These are phyloP conservation scores for Quercus wislizeni DNA, from an alignment of 306 rosid species.

Conservation along the genomic window DNA sequence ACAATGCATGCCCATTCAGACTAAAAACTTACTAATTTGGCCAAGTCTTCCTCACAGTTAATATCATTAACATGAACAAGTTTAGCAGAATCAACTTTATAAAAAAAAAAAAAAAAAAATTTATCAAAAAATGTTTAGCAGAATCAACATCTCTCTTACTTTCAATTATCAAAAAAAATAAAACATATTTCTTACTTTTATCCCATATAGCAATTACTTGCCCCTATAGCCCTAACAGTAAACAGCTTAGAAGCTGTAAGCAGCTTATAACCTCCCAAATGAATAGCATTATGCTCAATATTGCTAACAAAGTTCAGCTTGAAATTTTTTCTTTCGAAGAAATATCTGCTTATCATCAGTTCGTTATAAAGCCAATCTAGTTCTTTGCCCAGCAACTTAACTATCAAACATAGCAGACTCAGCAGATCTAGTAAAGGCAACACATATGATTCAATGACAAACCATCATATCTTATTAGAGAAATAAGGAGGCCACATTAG, in stretches of 20 bases:
- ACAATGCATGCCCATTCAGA: no score
- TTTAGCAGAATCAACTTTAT: no score
- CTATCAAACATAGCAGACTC: background rate
- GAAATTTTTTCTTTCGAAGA: background rate
- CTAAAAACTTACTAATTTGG: no score
- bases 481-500: background rate
- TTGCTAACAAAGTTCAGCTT: background rate
- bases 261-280: background rate
- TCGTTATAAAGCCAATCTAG: background rate
- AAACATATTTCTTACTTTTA: no score
- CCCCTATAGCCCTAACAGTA: background rate
- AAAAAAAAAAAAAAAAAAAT: no score
- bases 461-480: background rate
- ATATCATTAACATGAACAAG: no score
- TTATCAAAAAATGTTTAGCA: no score
- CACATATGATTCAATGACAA: background rate
- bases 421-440: background rate
- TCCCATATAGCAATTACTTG: background rate
- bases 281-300: background rate
- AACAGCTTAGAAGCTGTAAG: background rate
- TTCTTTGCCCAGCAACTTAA: background rate
- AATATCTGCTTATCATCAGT: background rate
- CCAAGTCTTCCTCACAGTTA: no score
- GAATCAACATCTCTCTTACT: no score
- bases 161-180: no score